Conservation (phyloP, 768 basidiomycete species). For the Panaeolus papilionaceus region DNA sequence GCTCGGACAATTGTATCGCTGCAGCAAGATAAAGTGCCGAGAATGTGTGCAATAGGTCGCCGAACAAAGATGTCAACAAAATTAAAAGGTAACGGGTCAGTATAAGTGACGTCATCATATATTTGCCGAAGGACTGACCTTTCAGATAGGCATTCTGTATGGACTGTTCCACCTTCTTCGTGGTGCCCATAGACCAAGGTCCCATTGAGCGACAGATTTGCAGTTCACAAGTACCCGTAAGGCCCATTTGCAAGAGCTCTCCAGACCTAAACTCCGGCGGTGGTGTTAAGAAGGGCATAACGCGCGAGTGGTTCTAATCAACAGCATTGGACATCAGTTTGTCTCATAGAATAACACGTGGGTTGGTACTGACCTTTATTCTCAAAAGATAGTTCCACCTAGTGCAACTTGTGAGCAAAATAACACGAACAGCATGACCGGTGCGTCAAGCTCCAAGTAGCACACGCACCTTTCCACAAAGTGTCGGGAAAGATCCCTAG, state of each 20-base stretch:
- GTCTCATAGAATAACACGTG: background rate
- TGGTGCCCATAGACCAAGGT: constrained; percentile 96
- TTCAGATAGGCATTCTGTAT: constrained; percentile 95
- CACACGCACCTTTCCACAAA: constrained; percentile 82
- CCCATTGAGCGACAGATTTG: constrained; percentile 96
- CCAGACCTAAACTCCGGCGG: constrained; percentile 89
- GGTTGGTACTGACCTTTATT: constrained; percentile 71
- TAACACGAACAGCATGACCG: constrained; percentile 13
- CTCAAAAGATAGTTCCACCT: constrained; percentile 96
- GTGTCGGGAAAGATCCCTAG: constrained; percentile 92
- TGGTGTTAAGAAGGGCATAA: constrained; percentile 93
- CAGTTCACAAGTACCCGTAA: constrained; percentile 96
- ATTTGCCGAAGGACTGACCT: constrained; percentile 50
- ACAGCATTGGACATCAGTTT: constrained; percentile 15
- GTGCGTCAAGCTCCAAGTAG: background rate
- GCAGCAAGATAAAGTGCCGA: constrained; percentile 15
- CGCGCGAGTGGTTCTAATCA: constrained; percentile 84
- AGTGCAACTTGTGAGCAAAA: constrained; percentile 16
- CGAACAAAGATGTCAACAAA: constrained; percentile 3
- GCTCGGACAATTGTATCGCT: constrained; percentile 94
- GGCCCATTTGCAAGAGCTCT: constrained; percentile 78
- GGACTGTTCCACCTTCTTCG: constrained; percentile 84
- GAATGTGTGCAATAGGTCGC: constrained; percentile 10
- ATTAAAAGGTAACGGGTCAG: background rate
- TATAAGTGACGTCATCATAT: constrained; percentile 15